A percentile compares a stretch with the other conserved stretches of the same genome.
Conservation (phyloP, 805 yeast genomes). For the Cyberlindnera euphorbiiphila region DNA sequence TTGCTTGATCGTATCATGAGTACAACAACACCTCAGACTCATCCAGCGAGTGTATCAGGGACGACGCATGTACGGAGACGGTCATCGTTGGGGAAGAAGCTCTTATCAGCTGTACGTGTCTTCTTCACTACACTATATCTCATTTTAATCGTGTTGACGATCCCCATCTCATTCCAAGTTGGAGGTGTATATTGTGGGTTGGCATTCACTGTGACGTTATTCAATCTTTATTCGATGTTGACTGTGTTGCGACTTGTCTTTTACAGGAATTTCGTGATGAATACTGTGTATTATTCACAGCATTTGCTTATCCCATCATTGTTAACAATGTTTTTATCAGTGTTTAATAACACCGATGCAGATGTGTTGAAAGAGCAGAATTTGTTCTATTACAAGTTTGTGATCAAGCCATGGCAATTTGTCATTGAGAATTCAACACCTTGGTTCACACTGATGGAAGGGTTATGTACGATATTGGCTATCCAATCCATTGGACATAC, state of each 20-base stretch:
- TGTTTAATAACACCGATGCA: conserved; percentile 39
- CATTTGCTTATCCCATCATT: conserved; percentile 80
- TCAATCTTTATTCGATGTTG: conserved; percentile 62
- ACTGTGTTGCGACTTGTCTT: conserved; percentile 66
- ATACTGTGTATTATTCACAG: conserved; percentile 68
- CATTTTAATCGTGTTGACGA: conserved; percentile 66
- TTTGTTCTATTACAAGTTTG: conserved; percentile 29
- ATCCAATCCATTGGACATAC: conserved; percentile 91
- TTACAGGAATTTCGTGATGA: conserved; percentile 30
- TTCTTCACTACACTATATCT: conserved; percentile 58
- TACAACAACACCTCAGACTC: too few species aligned
- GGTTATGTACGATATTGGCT: conserved; percentile 86
- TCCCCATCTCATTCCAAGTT: conserved; percentile 90
- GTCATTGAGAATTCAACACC: conserved; percentile 81
- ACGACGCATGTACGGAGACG: neutral
- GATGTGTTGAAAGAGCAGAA: conserved; percentile 22
- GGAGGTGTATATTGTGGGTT: conserved; percentile 92
- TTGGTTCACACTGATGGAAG: conserved; percentile 83
- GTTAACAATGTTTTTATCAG: conserved; percentile 61
- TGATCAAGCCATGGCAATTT: conserved; percentile 66
- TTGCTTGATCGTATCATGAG: too few species aligned
- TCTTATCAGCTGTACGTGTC: conserved; percentile 16
- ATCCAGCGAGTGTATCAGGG: too few species aligned
- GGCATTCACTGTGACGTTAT: conserved; percentile 72
- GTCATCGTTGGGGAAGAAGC: conserved; percentile 4